A percentile compares a stretch with the other conserved stretches of the same genome.
These are phyloP conservation scores for Spergularia bocconei DNA, from an alignment of 148 eudicot species.

Conservation along the genomic window DNA sequence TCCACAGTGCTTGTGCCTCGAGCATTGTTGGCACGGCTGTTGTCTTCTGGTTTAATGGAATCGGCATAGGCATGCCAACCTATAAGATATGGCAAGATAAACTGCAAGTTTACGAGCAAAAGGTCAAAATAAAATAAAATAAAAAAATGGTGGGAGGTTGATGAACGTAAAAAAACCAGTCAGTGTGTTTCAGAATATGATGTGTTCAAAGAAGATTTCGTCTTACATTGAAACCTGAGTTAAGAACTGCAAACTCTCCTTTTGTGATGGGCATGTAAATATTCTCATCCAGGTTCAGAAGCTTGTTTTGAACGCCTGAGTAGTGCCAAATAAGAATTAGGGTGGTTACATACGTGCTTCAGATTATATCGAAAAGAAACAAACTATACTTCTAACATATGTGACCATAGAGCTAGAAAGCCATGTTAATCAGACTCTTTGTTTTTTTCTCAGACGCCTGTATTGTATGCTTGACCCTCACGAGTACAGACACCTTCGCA, in stretches of 20 bases:
- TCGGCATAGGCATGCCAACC: conserved; percentile 83
- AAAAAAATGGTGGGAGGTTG: neutral
- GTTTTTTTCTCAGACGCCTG: neutral
- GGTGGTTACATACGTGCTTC: conserved; percentile 9
- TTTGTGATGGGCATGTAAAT: conserved; percentile 79
- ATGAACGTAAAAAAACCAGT: neutral
- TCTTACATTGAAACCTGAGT: conserved; percentile 78
- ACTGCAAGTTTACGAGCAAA: conserved; percentile 46
- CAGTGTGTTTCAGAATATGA: neutral
- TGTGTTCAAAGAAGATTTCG: neutral
- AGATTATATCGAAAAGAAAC: neutral
- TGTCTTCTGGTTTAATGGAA: conserved; percentile 56
- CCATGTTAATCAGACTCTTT: neutral
- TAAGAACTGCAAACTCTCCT: conserved; percentile 82
- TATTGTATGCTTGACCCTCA: neutral
- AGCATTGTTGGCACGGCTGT: conserved; percentile 40
- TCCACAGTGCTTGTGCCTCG: conserved; percentile 45
- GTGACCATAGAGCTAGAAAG: neutral
- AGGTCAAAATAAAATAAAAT: neutral
- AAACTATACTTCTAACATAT: neutral
- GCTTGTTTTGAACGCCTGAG: conserved; percentile 87
- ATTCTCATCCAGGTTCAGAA: conserved; percentile 75
- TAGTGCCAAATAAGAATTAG: conserved; percentile 20
- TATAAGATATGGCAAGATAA: conserved; percentile 70
- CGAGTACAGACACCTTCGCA: too few relatives aligned